Evolutionary conservation across 768 basidiomycete genomes (phyloP), one percentile per base, ranked within the genome.

Genomic region (Dentipellis fragilis): DNA sequence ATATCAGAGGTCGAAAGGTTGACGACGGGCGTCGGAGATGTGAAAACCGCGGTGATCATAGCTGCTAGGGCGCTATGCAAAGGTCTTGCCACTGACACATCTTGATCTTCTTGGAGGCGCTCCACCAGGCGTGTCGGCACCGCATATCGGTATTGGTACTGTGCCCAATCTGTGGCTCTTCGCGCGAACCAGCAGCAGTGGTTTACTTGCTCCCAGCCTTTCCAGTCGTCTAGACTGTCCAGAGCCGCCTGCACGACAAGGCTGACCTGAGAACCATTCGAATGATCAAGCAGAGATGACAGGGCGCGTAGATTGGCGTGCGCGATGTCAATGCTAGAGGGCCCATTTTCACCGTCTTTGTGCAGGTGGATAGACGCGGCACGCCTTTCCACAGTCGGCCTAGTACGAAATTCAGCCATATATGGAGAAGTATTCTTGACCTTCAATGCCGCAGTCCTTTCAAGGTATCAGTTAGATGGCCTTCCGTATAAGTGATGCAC

Each of bases 1-100:
- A 93, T 81, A 64, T 95, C 93, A 1, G 90, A 89, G 0, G 93
- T 93, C 1, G 92, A 93, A 36, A 97, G 72, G 65, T 94, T 95
- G 66, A 94, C 80, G 49, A 97, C 73, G 16, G 92, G 87, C 4
- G 80, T 87, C 2, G 85, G 80, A 16, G 87, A 89, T 40, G 79
- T 89, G 72, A 93, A 89, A 19, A 97, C 83, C 4, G 85, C 77
- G 6, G 84, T 85, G 52, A 93, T 76, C 91, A 95, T 94, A 11
- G 78, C 75, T 7, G 84, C 76, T 22, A 93, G 70, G 0, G 89
- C 76, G 49, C 70, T 74, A 49, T 87, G 86, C 54, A 84, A 71
- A 36, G 72, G 60, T 2, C 75, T 75, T 8, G 77, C 68, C 37
- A 71, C 63, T 0, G 75, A 65, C 0, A 71, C 64, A 54, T 88